Evolutionary conservation across 371 early-diverging fungal species (phyloP).

Genomic region (Mortierella sp.): DNA sequence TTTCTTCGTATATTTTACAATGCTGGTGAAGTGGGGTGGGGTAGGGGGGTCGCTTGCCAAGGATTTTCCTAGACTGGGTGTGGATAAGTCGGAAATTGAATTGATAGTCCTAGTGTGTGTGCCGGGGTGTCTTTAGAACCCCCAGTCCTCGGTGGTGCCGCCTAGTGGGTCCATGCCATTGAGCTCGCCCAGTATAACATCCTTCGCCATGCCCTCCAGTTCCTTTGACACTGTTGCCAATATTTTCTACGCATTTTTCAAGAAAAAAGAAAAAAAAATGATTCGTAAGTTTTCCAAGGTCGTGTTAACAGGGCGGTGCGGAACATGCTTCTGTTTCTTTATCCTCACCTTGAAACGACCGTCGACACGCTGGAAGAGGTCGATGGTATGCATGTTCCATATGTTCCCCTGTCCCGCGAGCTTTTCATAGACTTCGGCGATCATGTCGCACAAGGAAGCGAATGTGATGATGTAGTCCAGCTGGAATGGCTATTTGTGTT

Average conservation of each 20-base stretch:
- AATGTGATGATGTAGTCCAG: conserved; percentile 54
- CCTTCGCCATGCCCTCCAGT: conserved; percentile 44
- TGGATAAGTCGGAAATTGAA: no score
- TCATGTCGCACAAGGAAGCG: conserved; percentile 48
- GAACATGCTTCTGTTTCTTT: neutral
- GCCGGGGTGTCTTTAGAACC: neutral
- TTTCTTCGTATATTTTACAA: no score
- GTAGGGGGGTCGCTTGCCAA: no score
- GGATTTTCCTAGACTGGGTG: no score
- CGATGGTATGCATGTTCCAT: conserved; percentile 35
- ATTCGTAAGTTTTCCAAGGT: neutral
- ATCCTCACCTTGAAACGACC: conserved; percentile 53
- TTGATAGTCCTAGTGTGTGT: no score
- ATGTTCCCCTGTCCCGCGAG: conserved; percentile 20
- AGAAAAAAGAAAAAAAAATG: neutral
- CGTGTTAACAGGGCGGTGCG: no score
- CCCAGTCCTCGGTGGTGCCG: conserved; percentile 36
- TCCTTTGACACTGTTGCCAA: conserved; percentile 43
- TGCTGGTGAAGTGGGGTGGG: no score
- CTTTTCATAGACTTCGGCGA: conserved; percentile 48
- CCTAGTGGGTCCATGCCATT: conserved; percentile 51
- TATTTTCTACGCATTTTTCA: conserved; percentile 44
- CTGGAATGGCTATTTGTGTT: conserved; percentile 41
- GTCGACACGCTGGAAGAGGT: conserved; percentile 49
- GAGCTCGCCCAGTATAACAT: conserved; percentile 43